These are phyloP conservation scores for Sherardia arvensis DNA, from an alignment of 257 asterid species.

Conservation along the genomic window DNA sequence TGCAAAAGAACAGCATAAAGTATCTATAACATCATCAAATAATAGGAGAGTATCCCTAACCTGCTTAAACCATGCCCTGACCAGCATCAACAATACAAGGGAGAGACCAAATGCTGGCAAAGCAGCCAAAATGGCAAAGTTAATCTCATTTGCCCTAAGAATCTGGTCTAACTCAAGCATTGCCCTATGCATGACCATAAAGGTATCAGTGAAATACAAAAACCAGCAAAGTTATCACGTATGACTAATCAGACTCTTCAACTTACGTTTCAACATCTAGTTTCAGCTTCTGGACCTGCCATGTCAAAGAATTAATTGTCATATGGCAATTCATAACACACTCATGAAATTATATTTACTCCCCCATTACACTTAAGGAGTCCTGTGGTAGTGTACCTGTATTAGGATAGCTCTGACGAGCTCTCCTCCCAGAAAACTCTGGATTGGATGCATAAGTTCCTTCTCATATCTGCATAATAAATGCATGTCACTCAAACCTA, in stretches of 20 bases:
- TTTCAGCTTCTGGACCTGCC: slow-evolving; percentile 97
- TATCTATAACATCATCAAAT: not conserved
- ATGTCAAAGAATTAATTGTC: slow-evolving; percentile 13
- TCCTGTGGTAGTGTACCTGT: slow-evolving; percentile 43
- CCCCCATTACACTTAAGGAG: not conserved
- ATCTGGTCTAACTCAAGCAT: slow-evolving; percentile 99
- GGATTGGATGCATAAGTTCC: slow-evolving; percentile 91
- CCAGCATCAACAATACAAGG: slow-evolving; percentile 64
- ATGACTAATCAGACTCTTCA: slow-evolving; percentile 13
- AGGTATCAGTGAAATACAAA: not conserved
- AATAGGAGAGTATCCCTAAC: slow-evolving; percentile 24
- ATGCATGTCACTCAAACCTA: not conserved
- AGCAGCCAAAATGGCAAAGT: slow-evolving; percentile 98
- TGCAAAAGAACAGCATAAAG: not conserved
- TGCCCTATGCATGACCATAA: slow-evolving; percentile 51
- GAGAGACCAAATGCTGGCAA: slow-evolving; percentile 95
- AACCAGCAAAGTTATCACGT: not conserved
- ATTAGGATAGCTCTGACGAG: slow-evolving; percentile 88
- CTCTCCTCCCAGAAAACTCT: slow-evolving; percentile 90
- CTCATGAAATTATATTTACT: slow-evolving; percentile 10
- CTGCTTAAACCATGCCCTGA: slow-evolving; percentile 91
- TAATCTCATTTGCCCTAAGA: slow-evolving; percentile 95
- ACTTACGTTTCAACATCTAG: slow-evolving; percentile 95
- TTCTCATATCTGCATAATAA: slow-evolving; percentile 61
- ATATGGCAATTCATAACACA: slow-evolving; percentile 21